Evolutionary conservation across 2,329 filamentous ascomycete genomes (phyloP).

Genomic region (Xylaria polymorpha): DNA sequence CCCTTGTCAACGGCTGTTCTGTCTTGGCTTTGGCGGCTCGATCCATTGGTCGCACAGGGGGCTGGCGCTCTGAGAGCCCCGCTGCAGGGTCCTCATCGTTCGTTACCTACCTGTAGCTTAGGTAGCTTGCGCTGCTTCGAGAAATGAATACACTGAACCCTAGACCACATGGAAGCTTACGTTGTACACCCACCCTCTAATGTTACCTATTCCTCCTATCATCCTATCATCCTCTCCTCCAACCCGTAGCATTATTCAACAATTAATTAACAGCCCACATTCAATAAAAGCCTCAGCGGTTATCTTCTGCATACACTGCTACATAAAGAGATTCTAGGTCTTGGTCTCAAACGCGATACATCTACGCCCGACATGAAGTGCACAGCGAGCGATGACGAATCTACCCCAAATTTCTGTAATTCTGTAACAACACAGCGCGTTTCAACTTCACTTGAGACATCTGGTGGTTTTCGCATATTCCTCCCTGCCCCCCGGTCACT

Average conservation of each 20-base stretch:
- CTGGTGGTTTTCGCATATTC: constrained; percentile 25
- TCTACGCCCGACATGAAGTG: not conserved
- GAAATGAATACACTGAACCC: not conserved
- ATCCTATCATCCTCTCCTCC: not conserved
- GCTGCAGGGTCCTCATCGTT: constrained; percentile 7
- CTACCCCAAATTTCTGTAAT: constrained; percentile 10
- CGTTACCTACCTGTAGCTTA: too few relatives aligned
- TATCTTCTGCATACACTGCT: not conserved
- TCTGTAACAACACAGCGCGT: constrained; percentile 33
- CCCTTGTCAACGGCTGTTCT: constrained; percentile 22
- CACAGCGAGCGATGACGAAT: constrained; percentile 15
- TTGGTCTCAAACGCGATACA: not conserved
- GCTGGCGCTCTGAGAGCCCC: not conserved
- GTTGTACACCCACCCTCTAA: not conserved
- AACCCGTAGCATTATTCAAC: not conserved
- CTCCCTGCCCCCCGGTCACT: constrained; percentile 13
- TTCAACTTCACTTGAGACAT: constrained; percentile 33
- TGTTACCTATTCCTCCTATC: not conserved
- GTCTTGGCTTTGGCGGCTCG: constrained; percentile 11
- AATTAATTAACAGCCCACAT: not conserved
- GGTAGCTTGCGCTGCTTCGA: constrained; percentile 6
- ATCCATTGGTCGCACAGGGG: constrained; percentile 18
- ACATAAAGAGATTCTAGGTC: not conserved
- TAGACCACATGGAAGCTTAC: not conserved
- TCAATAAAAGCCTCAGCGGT: not conserved